Evolutionary conservation across 495 filamentous ascomycete species (phyloP), one percentile per base, ranked within the genome.

Genomic region (Talaromyces liani): DNA sequence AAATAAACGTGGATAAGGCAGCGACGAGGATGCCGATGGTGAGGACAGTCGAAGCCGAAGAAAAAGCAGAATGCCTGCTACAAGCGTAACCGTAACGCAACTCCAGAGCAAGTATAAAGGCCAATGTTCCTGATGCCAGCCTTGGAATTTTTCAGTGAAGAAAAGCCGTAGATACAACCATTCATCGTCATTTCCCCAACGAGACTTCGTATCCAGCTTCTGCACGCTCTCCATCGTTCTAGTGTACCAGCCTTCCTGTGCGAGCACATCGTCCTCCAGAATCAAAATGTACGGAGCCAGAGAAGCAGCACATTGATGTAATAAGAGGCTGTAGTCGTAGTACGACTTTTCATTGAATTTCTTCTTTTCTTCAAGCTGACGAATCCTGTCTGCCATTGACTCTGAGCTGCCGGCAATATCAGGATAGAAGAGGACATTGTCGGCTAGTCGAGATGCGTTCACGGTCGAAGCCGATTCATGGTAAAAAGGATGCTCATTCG

Each of bases 221-320:
- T 68, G 64, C 54, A 85, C 61, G 10, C 74, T 80, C 18, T 71
- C 61, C 31, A 75, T 67, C 4, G 76, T 77, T 5, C 76, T 72
- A n/a, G 72, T 69, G 64, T 77, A 84, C 84, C 83, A 85, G 6
- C 73, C 73, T 22, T 79, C 74, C 62, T 79, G 70, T 18, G 79
- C 80, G 9, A 86, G 72, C 12, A 79, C 75, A 41, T 85, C 83
- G 65, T 85, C 84, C 67, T 86, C 84, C 22, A 85, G 68, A 63
- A 84, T 82, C 58, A 78, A 71, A 22, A 82, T 78, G 65, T 80
- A 83, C 2, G 70, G 71, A 85, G 53, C 53, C 53, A 20, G 53
- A 27, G 53, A 56, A 9, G 5, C 2, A n/a, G 4, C 12, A 16
- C 53, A 56, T n/a, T 56, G 53, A 27, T 29, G 22, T 10, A 56